Evolutionary conservation across 2,329 filamentous ascomycete genomes (phyloP), one percentile per base, ranked within the genome.

Genomic region (Zelopaecilomyces penicillatus): DNA sequence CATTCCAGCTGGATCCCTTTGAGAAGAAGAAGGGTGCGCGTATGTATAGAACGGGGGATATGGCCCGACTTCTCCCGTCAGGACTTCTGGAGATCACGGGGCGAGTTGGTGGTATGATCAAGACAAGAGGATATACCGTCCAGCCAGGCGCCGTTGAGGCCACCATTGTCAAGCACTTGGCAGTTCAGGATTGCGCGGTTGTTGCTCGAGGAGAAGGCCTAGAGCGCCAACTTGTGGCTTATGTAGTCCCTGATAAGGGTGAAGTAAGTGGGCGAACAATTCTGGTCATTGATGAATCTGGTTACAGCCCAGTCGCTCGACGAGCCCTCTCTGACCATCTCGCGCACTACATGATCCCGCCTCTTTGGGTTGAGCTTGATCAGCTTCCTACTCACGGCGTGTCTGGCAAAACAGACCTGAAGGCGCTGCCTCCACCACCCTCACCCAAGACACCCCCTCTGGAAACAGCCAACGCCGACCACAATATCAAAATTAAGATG

Each of bases 321-420:
- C 76, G 80, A 44, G 74, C 75, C 11, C 71, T 91, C 3, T 73
- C 80, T 1, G 68, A 75, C 11, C 79, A 80, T 50, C 72, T 91
- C 30, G 86, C 86, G 1, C 84, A 87, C 50, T 91, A 91, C 63
- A 90, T 91, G 86, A 83, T 91, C 43, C 86, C 86, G 0, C 74
- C 83, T 1, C 63, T 89, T 3, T 91, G 86, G 86, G 80, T 90
- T 33, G 77, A 84, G 55, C 64, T 90, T 30, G 75, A 83, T 3
- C 74, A 76, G 48, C 65, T 91, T 5, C 86, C 86, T 0, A 89
- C 85, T 0, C 82, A 88, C 53, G 80, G 78, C 41, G 86, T 91
- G 1, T 90, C 85, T 10, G 86, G 86, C 19, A 91, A 91, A 65
- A 79, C 82, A 19, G 83, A 91, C 54, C 69, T 85, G 45, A 87